A percentile compares a stretch with the other conserved stretches of the same genome.
These are phyloP conservation scores for Aspergillus carlsbadensis DNA, from an alignment of 495 filamentous ascomycete genomes.

Conservation along the genomic window DNA sequence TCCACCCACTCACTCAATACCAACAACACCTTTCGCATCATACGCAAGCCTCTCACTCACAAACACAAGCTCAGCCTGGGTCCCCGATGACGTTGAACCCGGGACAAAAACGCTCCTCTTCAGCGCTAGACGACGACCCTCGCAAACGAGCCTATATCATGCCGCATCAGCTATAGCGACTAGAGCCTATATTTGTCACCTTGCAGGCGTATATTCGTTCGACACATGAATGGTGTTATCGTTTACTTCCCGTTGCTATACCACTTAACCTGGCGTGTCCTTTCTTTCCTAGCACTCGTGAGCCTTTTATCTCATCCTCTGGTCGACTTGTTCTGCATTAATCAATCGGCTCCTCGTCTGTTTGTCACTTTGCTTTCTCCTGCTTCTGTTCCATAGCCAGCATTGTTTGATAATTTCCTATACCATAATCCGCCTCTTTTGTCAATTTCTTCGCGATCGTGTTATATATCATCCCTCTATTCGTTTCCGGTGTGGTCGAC, in stretches of 20 bases:
- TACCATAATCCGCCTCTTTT: not conserved
- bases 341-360: not conserved
- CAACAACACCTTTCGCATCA: constrained; percentile 8
- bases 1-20: constrained; percentile 11
- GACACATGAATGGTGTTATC: not conserved
- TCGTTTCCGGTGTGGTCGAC: not conserved
- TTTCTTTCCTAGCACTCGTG: too few relatives aligned
- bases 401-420: not conserved
- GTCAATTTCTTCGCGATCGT: not conserved
- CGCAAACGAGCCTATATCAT: constrained; percentile 35
- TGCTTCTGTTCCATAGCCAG: constrained; percentile 1
- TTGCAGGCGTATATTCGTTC: not conserved
- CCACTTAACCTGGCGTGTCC: not conserved
- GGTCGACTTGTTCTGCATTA: not conserved
- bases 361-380: not conserved
- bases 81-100: constrained; percentile 24
- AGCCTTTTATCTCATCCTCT: too few relatives aligned
- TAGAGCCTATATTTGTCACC: not conserved
- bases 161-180: constrained; percentile 22
- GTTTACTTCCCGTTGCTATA: not conserved
- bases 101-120: constrained; percentile 26
- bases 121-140: constrained; percentile 29
- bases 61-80: constrained; percentile 9
- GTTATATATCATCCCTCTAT: not conserved
- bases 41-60: constrained; percentile 8